Conservation (phyloP, 2,329 filamentous ascomycete genomes). For the Talaromyces sp. region DNA sequence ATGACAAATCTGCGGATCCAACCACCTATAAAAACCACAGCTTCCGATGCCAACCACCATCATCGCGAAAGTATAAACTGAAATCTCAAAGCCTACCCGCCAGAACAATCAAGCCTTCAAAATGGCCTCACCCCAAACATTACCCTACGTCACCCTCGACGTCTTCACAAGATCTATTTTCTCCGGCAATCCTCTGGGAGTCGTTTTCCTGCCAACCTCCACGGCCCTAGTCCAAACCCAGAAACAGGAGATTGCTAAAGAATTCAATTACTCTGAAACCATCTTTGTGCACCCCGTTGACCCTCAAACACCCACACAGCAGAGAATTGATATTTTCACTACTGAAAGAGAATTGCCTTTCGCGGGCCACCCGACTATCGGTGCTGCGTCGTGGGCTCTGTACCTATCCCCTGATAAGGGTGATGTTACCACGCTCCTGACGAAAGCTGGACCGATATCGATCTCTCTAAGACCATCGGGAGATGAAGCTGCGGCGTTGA, state of each 20-base stretch:
- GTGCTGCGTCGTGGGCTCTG: conserved; percentile 50
- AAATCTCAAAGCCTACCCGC: not conserved
- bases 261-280: conserved; percentile 59
- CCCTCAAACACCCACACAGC: conserved; percentile 19
- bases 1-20: not conserved
- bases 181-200: conserved; percentile 54
- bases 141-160: conserved; percentile 32
- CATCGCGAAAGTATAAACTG: not conserved
- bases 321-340: conserved; percentile 53
- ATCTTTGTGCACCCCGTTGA: conserved; percentile 48
- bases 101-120: not conserved
- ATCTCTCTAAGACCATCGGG: conserved; percentile 30
- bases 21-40: not conserved
- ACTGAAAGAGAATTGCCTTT: conserved; percentile 52
- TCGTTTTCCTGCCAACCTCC: conserved; percentile 46
- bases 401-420: conserved; percentile 22
- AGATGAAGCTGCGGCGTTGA: conserved; percentile 20
- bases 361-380: conserved; percentile 58
- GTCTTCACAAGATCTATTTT: conserved; percentile 44
- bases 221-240: conserved; percentile 44
- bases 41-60: not conserved
- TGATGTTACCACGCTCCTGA: conserved; percentile 41
- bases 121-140: conserved; percentile 2
- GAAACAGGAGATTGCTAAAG: conserved; percentile 53
- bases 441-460: conserved; percentile 57